These are phyloP conservation scores for Fusarium humuli DNA, from an alignment of 2,329 filamentous ascomycete species.

Conservation along the genomic window DNA sequence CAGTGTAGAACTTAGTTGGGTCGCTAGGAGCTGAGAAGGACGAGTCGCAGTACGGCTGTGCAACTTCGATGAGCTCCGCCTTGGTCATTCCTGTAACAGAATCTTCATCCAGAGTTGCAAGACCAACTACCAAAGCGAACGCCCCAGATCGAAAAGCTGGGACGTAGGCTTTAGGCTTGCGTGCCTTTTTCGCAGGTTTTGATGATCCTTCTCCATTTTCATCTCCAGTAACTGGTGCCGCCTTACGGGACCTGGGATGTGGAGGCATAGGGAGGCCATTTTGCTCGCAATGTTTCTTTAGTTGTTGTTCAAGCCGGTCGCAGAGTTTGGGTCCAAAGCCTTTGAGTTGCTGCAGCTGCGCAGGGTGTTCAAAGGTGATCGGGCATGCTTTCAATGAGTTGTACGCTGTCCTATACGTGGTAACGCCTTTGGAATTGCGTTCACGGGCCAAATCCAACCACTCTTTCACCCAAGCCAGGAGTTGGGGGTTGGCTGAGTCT, in stretches of 20 bases:
- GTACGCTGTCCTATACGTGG: slow-evolving; percentile 81
- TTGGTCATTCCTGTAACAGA: slow-evolving; percentile 71
- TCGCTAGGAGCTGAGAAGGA: slow-evolving; percentile 77
- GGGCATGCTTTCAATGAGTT: slow-evolving; percentile 82
- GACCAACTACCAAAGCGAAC: slow-evolving; percentile 77
- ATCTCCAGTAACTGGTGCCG: slow-evolving; percentile 46
- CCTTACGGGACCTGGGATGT: slow-evolving; percentile 61
- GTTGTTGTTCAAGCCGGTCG: slow-evolving; percentile 71
- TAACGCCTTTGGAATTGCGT: slow-evolving; percentile 75
- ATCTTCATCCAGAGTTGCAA: slow-evolving; percentile 70
- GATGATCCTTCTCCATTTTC: slow-evolving; percentile 51
- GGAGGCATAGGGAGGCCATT: slow-evolving; percentile 77
- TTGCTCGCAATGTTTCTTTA: slow-evolving; percentile 70
- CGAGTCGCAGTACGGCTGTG: slow-evolving; percentile 77
- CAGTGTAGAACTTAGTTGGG: slow-evolving; percentile 78
- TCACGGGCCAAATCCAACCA: slow-evolving; percentile 78
- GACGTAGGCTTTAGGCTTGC: slow-evolving; percentile 75
- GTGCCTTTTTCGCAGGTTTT: slow-evolving; percentile 66
- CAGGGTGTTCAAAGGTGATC: slow-evolving; percentile 76
- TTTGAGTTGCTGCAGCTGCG: slow-evolving; percentile 77
- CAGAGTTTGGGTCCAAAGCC: slow-evolving; percentile 80
- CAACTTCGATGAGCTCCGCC: slow-evolving; percentile 72
- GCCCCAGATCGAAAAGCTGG: slow-evolving; percentile 78
- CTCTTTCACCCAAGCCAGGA: slow-evolving; percentile 80
- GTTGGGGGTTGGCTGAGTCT: slow-evolving; percentile 74